These are phyloP conservation scores for Nicotiana otophora DNA, from an alignment of 257 asterid species.

Conservation along the genomic window DNA sequence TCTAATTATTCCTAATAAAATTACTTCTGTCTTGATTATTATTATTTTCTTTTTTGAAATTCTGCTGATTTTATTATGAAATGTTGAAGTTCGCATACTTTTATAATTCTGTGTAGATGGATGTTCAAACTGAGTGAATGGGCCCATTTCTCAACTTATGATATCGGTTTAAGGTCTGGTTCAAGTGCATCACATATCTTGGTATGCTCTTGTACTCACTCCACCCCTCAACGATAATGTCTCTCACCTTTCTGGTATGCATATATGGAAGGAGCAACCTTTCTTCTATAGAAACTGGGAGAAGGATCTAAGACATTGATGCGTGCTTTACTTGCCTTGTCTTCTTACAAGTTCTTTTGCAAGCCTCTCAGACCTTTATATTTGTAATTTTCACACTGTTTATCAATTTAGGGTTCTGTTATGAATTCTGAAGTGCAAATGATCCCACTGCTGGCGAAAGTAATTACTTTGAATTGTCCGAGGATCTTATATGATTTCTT, in stretches of 20 bases:
- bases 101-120: constrained; percentile 53
- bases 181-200: constrained; percentile 85
- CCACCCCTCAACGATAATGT: neutral
- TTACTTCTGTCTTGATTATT: constrained; percentile 13
- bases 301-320: neutral
- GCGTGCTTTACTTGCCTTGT: neutral
- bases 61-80: neutral
- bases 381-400: neutral
- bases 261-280: neutral
- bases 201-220: constrained; percentile 36
- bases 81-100: constrained; percentile 15
- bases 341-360: neutral
- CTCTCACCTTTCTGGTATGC: neutral
- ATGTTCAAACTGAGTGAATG: constrained; percentile 97
- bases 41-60: neutral
- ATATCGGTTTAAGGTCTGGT: constrained; percentile 94
- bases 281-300: neutral
- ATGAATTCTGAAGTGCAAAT: neutral
- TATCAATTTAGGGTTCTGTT: neutral
- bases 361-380: neutral
- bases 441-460: neutral
- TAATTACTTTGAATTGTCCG: neutral
- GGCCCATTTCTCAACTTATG: constrained; percentile 93
- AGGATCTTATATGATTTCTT: neutral
- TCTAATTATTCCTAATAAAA: neutral